Conservation (phyloP, 2,329 filamentous ascomycete genomes). For the Coniochaeta pulveracea region DNA sequence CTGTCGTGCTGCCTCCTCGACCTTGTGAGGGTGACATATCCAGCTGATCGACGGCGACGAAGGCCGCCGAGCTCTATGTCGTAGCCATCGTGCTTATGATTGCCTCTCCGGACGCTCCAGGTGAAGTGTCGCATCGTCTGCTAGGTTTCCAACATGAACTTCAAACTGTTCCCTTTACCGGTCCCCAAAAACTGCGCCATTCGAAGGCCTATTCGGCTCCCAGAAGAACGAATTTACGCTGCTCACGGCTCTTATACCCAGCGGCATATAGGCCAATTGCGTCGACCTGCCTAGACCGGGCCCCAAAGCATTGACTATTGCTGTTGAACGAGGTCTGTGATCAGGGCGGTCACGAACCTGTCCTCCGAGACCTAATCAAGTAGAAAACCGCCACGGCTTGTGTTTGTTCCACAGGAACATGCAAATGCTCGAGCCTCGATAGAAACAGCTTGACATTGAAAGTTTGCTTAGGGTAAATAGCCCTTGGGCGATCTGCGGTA, state of each 20-base stretch:
- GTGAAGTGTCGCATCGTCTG: background rate
- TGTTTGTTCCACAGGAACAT: background rate
- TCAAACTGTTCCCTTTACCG: background rate
- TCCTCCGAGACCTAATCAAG: too few species aligned
- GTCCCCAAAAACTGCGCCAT: too few species aligned
- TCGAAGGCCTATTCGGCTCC: too few species aligned
- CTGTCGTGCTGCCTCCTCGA: background rate
- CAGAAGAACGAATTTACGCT: too few species aligned
- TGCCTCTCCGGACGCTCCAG: slow-evolving; percentile 1
- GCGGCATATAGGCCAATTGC: background rate
- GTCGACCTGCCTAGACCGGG: background rate
- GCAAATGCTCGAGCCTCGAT: background rate
- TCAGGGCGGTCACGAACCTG: background rate
- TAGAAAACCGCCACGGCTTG: too few species aligned
- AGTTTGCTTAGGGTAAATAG: too few species aligned
- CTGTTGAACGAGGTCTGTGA: background rate
- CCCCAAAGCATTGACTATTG: background rate
- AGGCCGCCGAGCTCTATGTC: background rate
- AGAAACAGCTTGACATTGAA: background rate
- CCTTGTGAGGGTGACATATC: background rate
- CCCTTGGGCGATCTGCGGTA: too few species aligned
- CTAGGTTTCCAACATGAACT: background rate
- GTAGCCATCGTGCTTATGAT: slow-evolving; percentile 1
- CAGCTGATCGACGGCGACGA: slow-evolving; percentile 1
- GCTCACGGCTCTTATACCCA: background rate